Base-by-base conservation (phyloP, 805 yeast genomes). In the Maudiozyma bulderi region DNA sequence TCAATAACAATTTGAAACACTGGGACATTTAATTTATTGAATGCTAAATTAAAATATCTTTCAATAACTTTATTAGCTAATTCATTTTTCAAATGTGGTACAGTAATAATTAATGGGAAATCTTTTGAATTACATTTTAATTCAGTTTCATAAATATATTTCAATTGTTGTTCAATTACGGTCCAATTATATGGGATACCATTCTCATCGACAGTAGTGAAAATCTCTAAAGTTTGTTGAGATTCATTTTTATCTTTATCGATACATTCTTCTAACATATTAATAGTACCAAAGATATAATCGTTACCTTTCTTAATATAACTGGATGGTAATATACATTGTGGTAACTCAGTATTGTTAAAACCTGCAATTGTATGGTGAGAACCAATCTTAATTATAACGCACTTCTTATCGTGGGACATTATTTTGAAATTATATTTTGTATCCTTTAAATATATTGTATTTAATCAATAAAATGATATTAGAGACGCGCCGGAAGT, bases 131-230 rank as follows among this genome's bases (percentile, higher is more conserved):
- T 73, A 5, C 79, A 68, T 40, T 75, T 75, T 66, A 76, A 73
- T 54, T 68, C 57, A 8, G 69, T 71, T 37, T 65, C 69, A 68
- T 78, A 85, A 9, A 85, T 77, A 60, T 81, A 77, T 37, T 73
- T 68, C 91, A 95, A 85, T 56, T 82, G 77, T 44, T 76, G 70
- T 34, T 77, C 75, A 40, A 86, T 71, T 20, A 80, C 80, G 20
- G 84, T 88, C 80, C 86, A 84, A 66, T 88, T 81, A 62, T 83
- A 84, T 5, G 83, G 73, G 6, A 77, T 58, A 3, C 90, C 89
- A 41, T 58, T 44, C 6, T 47, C 47, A 47, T 78, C 82, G 58
- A 81, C 67, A 35, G 82, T 65, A 0, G 87, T 82, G 70, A 71
- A 81, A 6, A 68, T 50, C 29, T 67, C 66, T 28, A 47, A 29